These are phyloP conservation scores for Colletotrichum gloeosporioides DNA, from an alignment of 2,329 filamentous ascomycete species.

Conservation along the genomic window DNA sequence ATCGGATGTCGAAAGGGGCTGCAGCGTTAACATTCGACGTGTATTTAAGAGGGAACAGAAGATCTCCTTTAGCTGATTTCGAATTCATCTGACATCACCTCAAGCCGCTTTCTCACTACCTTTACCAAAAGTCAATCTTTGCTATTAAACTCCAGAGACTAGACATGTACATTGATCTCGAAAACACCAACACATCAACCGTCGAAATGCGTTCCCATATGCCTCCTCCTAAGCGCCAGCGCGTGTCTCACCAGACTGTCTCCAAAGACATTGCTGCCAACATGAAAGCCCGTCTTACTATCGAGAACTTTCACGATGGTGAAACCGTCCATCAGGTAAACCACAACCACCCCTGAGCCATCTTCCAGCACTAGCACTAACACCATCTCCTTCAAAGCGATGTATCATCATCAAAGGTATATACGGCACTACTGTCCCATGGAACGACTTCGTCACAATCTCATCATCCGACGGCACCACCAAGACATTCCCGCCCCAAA, in stretches of 20 bases:
- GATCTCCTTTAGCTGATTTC: accelerated
- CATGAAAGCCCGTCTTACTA: background rate
- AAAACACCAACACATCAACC: background rate
- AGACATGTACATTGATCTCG: background rate
- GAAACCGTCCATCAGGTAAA: constrained; percentile 9
- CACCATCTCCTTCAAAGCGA: background rate
- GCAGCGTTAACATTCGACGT: accelerated
- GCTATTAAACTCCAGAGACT: background rate
- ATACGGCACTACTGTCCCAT: background rate
- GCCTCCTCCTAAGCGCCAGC: background rate
- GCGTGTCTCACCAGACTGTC: background rate
- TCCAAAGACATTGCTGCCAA: background rate
- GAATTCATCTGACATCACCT: background rate
- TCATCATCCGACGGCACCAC: background rate
- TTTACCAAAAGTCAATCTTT: accelerated
- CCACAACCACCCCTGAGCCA: background rate
- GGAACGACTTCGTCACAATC: background rate
- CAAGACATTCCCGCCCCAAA: constrained; percentile 5
- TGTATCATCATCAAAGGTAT: constrained; percentile 12
- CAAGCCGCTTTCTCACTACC: background rate
- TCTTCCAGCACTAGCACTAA: background rate
- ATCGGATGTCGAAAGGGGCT: background rate
- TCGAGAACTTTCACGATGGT: background rate
- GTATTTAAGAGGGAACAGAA: background rate
- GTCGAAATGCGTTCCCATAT: background rate